Percentiles rank a stretch among this genome's conserved stretches.
Conservation (phyloP, 495 filamentous ascomycete genomes). For the Penicillium lividum region DNA sequence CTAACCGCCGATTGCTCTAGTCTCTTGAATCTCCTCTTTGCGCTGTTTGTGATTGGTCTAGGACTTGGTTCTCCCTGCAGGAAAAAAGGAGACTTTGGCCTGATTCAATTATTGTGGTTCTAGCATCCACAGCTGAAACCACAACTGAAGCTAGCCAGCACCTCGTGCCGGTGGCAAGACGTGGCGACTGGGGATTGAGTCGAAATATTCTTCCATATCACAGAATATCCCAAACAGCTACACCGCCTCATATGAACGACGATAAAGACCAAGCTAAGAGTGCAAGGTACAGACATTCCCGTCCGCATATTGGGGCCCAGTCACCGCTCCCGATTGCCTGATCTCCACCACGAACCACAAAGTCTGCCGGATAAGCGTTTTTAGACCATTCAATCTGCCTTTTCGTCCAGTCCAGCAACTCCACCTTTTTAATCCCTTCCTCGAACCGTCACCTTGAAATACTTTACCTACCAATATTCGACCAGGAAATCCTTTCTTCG, state of each 20-base stretch:
- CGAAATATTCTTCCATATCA: background rate
- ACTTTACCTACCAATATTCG: background rate
- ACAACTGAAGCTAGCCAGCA: background rate
- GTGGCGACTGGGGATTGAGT: slow-evolving; percentile 15
- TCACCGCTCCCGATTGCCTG: slow-evolving; percentile 24
- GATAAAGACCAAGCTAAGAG: background rate
- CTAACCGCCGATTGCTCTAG: slow-evolving; percentile 5
- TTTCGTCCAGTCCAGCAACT: background rate
- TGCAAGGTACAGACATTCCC: slow-evolving; percentile 1
- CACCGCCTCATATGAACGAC: slow-evolving; percentile 9
- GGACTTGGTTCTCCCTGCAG: slow-evolving; percentile 2
- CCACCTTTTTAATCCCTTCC: background rate
- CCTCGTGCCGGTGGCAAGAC: slow-evolving; percentile 17
- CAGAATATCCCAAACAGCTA: background rate
- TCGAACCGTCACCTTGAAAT: background rate
- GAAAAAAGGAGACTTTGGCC: background rate
- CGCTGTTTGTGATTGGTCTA: background rate
- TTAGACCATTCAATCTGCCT: background rate
- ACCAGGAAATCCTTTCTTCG: background rate
- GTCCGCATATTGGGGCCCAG: slow-evolving; percentile 4
- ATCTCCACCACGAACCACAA: slow-evolving; percentile 16
- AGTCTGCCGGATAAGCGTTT: slow-evolving; percentile 16
- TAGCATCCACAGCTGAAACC: background rate
- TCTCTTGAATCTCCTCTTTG: background rate
- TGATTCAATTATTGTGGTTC: background rate